Conservation (phyloP, 2,329 filamentous ascomycete species). For the Balansia obtecta region DNA sequence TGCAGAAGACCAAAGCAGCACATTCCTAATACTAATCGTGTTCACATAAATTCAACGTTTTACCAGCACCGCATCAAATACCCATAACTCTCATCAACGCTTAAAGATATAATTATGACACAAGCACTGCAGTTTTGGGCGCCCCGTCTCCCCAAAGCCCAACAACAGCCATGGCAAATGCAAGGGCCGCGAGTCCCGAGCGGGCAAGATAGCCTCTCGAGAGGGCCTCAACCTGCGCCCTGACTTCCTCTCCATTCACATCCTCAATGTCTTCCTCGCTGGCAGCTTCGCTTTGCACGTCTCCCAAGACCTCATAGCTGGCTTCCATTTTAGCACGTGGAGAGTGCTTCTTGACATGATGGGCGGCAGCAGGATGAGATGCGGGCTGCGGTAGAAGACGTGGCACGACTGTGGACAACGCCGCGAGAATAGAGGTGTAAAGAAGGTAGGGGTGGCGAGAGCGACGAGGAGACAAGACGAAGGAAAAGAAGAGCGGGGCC, state of each 20-base stretch:
- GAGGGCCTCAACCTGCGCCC: constrained; percentile 42
- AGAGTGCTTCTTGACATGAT: constrained; percentile 17
- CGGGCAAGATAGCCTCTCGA: constrained; percentile 40
- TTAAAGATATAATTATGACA: constrained; percentile 15
- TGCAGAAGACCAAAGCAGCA: not conserved
- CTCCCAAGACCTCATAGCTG: constrained; percentile 57
- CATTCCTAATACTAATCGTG: not conserved
- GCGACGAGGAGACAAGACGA: constrained; percentile 58
- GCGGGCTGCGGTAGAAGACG: constrained; percentile 29
- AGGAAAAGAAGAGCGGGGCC: constrained; percentile 65
- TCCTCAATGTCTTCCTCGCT: constrained; percentile 39
- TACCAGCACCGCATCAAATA: too few species aligned
- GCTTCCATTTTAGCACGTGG: constrained; percentile 45
- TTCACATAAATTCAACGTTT: not conserved
- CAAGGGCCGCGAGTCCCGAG: constrained; percentile 40
- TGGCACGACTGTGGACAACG: constrained; percentile 45
- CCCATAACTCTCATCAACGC: not conserved
- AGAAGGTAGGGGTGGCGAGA: constrained; percentile 80
- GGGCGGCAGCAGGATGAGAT: constrained; percentile 14
- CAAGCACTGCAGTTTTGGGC: constrained; percentile 20
- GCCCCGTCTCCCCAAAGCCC: constrained; percentile 55
- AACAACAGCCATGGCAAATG: constrained; percentile 48
- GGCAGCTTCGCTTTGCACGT: constrained; percentile 35
- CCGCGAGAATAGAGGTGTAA: constrained; percentile 64
- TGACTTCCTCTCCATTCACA: constrained; percentile 51